Conservation (phyloP, 2,329 filamentous ascomycete species). For the Xylaria sp. region DNA sequence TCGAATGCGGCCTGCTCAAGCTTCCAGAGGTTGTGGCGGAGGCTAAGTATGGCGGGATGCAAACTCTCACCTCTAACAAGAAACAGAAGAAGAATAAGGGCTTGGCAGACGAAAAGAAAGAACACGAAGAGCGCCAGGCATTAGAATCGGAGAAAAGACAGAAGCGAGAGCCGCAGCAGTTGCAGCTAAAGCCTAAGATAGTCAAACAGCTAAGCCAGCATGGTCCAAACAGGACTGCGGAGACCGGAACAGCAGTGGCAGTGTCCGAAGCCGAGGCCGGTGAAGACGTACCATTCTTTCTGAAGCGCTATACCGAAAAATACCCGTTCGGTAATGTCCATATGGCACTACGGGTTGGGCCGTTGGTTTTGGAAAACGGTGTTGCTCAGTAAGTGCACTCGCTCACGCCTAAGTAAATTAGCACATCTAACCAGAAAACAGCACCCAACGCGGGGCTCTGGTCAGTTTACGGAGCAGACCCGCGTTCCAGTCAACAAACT, state of each 20-base stretch:
- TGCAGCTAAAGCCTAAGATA: too few relatives aligned
- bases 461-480: not conserved
- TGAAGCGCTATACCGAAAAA: conserved; percentile 12
- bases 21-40: conserved; percentile 9
- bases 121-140: not conserved
- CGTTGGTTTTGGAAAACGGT: conserved; percentile 8
- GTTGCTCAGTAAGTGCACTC: conserved; percentile 6
- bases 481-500: not conserved
- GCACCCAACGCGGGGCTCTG: conserved; percentile 7
- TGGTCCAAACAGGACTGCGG: not conserved
- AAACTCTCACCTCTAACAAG: conserved; percentile 2
- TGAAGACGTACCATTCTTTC: conserved; percentile 12
- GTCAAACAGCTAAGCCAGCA: conserved; percentile 3
- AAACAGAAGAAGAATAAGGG: not conserved
- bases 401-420: not conserved
- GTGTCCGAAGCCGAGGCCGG: conserved; percentile 7
- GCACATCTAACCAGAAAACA: not conserved
- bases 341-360: conserved; percentile 13
- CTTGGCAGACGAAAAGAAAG: not conserved
- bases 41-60: conserved; percentile 15
- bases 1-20: conserved; percentile 10
- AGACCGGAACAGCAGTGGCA: conserved; percentile 4
- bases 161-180: not conserved
- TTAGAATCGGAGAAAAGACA: not conserved
- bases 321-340: conserved; percentile 15